Base-by-base conservation (phyloP, 768 basidiomycete species). In the Boletus rubroflammeus region DNA sequence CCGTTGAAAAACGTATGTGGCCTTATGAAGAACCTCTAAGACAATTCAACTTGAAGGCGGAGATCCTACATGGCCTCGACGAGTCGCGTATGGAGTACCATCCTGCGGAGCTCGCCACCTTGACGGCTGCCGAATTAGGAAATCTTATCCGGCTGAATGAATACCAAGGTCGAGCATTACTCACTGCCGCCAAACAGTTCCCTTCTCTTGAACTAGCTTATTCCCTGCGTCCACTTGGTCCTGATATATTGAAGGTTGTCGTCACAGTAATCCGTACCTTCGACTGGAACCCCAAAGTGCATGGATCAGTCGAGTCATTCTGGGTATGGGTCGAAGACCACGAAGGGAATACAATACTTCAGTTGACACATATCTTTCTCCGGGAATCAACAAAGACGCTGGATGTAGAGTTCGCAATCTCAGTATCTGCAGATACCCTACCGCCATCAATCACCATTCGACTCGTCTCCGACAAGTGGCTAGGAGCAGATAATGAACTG, bases 271-370 rank as follows among this genome's bases (percentile, higher is more conserved):
- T 73, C 15, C 82, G 83, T 25, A 72, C 78, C 7, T 99, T 98
- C 70, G 79, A 79, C 14, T 98, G 97, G 96, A 88, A 77, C 60
- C 62, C 74, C 25, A 88, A 82, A 67, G 62, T 86, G 3, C 94
- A 97, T 62, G 89, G 88, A 0, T 75, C 73, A 11, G 74, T 76
- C 2, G 93, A 98, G 68, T 88, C 92, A 2, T 98, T 98, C 72
- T 98, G 92, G 86, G 70, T 99, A 29, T 98, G 97, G 97, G 75
- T 97, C 3, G 94, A 98, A 72, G 93, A 95, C 63, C 78, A 86
- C 35, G 80, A 87, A 32, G 87, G 84, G n/a, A 59, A 80, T n/a
- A 79, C 80, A 35, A 95, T 98, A 62, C 79, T 94, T 11, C 94
- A 96, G 65, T 78, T 88, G 50, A 75, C 84, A 0, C 84, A 88